phyloP scores from a whole-genome alignment of 495 filamentous ascomycete species.

The Aspergillus diversus region DNA sequence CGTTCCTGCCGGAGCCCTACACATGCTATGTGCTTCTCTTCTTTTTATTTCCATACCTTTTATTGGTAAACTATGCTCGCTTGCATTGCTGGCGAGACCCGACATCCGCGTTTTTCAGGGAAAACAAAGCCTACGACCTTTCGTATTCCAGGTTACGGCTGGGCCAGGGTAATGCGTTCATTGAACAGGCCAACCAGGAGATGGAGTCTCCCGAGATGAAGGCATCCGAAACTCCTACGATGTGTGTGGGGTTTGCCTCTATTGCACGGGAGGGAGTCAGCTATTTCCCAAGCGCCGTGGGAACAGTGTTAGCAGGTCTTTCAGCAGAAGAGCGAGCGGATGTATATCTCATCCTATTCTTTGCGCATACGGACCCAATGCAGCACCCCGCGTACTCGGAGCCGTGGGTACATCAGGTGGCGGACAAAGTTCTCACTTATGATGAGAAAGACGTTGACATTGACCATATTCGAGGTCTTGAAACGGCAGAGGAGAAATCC shows the following conservation, averaged over 20 bases:
- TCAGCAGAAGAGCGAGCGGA: conserved; percentile 43
- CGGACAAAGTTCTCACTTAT: conserved; percentile 54
- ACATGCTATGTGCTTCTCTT: conserved; percentile 14
- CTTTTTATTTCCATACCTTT: conserved; percentile 14
- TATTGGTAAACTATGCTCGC: conserved; percentile 15
- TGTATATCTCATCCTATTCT: conserved; percentile 51
- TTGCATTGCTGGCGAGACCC: conserved; percentile 18
- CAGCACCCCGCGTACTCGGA: conserved; percentile 47
- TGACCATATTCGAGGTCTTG: conserved; percentile 21
- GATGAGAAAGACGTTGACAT: conserved; percentile 30
- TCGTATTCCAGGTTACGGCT: conserved; percentile 21
- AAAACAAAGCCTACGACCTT: conserved; percentile 18
- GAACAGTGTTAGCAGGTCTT: conserved; percentile 51
- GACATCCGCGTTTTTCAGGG: conserved; percentile 24
- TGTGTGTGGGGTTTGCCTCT: conserved; percentile 29
- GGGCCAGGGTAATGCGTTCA: conserved; percentile 15
- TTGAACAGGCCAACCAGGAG: conserved; percentile 12
- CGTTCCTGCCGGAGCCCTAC: conserved; percentile 7
- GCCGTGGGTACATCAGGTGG: conserved; percentile 47
- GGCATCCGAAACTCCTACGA: conserved; percentile 9
- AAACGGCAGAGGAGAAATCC: conserved; percentile 21
- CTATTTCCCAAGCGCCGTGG: conserved; percentile 52
- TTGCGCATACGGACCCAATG: conserved; percentile 50
- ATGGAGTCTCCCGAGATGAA: not conserved
- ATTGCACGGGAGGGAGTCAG: conserved; percentile 24